Percentiles rank a stretch among this genome's conserved stretches.
These are phyloP conservation scores for Gastroboletus turbinatus DNA, from an alignment of 1,284 basidiomycete genomes.

Conservation along the genomic window DNA sequence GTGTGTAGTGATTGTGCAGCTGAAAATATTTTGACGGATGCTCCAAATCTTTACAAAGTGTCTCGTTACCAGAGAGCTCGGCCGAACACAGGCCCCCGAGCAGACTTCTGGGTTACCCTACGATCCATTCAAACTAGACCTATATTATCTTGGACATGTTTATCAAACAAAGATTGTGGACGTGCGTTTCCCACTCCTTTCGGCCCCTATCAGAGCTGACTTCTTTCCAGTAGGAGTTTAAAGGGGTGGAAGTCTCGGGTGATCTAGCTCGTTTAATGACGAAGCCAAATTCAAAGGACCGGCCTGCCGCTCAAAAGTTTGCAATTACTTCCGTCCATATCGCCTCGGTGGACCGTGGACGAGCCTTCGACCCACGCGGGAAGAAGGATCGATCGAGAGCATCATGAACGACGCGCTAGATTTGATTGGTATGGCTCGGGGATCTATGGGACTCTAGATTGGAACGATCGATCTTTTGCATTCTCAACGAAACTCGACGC, in stretches of 20 bases:
- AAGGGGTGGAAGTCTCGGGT: background rate
- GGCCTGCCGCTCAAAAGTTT: slow-evolving; percentile 1
- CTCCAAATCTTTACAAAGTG: background rate
- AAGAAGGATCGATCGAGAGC: slow-evolving; percentile 11
- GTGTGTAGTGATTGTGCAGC: background rate
- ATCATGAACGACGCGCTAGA: slow-evolving; percentile 14
- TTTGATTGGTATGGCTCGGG: slow-evolving; percentile 12
- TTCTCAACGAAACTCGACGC: background rate
- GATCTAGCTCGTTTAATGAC: slow-evolving; percentile 14
- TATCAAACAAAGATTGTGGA: slow-evolving; percentile 17
- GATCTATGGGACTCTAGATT: slow-evolving; percentile 7
- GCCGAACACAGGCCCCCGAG: too few species aligned
- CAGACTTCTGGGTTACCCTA: slow-evolving; percentile 4
- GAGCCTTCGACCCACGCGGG: slow-evolving; percentile 2
- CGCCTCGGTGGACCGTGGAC: slow-evolving; percentile 8
- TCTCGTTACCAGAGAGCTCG: too few species aligned
- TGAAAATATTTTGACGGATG: background rate
- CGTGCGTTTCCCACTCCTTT: background rate
- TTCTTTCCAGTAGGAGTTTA: slow-evolving; percentile 8
- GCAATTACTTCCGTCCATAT: background rate
- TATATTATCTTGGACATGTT: slow-evolving; percentile 17
- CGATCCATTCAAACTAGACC: slow-evolving; percentile 21
- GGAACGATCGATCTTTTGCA: too few species aligned
- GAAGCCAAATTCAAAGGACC: slow-evolving; percentile 12
- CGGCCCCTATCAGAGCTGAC: background rate